Conservation (phyloP, 345 rosid genomes). For the Populus tremula region DNA sequence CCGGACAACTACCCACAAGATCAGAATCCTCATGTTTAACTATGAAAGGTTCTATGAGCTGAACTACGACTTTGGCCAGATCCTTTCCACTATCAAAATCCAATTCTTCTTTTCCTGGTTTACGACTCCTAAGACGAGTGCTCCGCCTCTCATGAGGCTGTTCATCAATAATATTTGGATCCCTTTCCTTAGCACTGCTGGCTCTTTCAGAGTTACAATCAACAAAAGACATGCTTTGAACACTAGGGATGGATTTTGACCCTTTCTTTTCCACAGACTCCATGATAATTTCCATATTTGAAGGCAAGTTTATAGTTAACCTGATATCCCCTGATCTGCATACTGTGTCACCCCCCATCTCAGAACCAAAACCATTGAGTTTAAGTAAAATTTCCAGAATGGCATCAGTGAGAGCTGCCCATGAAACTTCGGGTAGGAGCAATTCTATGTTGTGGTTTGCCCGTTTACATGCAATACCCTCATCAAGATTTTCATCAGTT, state of each 20-base stretch:
- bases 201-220: slow-evolving; percentile 50
- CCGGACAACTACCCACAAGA: slow-evolving; percentile 35
- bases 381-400: slow-evolving; percentile 72
- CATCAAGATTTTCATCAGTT: slow-evolving; percentile 48
- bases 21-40: slow-evolving; percentile 35
- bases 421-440: slow-evolving; percentile 61
- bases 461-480: slow-evolving; percentile 49
- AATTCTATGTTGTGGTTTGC: slow-evolving; percentile 53
- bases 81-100: slow-evolving; percentile 63
- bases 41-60: slow-evolving; percentile 69
- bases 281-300: slow-evolving; percentile 37
- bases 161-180: slow-evolving; percentile 49
- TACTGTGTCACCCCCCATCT: slow-evolving; percentile 24
- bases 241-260: slow-evolving; percentile 25
- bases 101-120: slow-evolving; percentile 81
- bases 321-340: slow-evolving; percentile 73
- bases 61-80: slow-evolving; percentile 58
- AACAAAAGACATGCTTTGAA: slow-evolving; percentile 40
- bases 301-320: slow-evolving; percentile 47
- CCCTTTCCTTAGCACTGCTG: slow-evolving; percentile 51
- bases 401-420: slow-evolving; percentile 60
- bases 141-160: slow-evolving; percentile 96
- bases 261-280: slow-evolving; percentile 44
- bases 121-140: slow-evolving; percentile 93
- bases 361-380: slow-evolving; percentile 33